A percentile compares a stretch with the other conserved stretches of the same genome.
Evolutionary conservation across 202 grass and related monocot species (phyloP).

Genomic region (Eragrostis tef): DNA sequence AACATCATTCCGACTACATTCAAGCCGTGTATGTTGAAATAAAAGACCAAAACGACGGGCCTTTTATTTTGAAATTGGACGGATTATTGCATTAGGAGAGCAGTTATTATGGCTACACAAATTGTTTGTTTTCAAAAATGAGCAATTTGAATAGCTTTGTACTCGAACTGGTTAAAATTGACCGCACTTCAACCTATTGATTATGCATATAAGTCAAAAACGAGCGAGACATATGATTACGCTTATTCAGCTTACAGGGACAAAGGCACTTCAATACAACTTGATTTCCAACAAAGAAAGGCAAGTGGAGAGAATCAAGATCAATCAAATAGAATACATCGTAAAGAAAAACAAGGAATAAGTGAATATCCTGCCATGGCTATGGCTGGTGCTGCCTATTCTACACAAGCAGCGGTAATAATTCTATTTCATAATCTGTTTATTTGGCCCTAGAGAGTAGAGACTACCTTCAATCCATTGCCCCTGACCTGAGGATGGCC

Average conservation of each 20-base stretch:
- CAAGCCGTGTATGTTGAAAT: neutral
- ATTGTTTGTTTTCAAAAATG: neutral
- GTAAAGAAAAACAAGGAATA: constrained; percentile 59
- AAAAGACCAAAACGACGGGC: too few species aligned
- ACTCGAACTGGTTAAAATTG: constrained; percentile 1
- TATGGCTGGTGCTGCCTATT: constrained; percentile 56
- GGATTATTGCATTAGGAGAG: constrained; percentile 11
- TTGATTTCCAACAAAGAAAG: constrained; percentile 74
- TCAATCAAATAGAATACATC: constrained; percentile 53
- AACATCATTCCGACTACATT: neutral
- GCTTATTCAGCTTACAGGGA: constrained; percentile 60
- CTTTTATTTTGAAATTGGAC: too few species aligned
- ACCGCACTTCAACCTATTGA: constrained; percentile 39
- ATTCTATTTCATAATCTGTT: constrained; percentile 28
- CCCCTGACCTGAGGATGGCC: neutral
- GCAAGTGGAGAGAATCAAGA: constrained; percentile 59
- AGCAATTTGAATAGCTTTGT: constrained; percentile 27
- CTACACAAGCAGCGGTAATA: constrained; percentile 66
- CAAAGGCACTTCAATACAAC: constrained; percentile 61
- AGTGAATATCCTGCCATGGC: constrained; percentile 60
- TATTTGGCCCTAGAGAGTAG: neutral
- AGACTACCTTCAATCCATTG: constrained; percentile 18
- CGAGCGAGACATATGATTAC: constrained; percentile 58
- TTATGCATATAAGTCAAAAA: constrained; percentile 56
- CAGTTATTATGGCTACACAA: neutral